Evolutionary conservation across 2,329 filamentous ascomycete species (phyloP), one percentile per base, ranked within the genome.

Genomic region (Aschersonia sp.): DNA sequence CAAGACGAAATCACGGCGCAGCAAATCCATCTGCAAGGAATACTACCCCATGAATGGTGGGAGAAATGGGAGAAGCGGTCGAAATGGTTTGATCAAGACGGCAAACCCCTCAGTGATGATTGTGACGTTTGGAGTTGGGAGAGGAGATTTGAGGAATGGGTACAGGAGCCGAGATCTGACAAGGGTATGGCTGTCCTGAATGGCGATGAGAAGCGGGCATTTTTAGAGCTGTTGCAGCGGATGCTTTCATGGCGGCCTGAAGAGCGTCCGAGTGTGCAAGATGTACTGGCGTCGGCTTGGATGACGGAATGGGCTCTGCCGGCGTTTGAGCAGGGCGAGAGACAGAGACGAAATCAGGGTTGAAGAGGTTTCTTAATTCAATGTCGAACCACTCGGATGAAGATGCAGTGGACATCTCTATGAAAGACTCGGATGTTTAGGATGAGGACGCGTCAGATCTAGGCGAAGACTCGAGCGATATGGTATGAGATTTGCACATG

Each of bases 1-100:
- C 42, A 44, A 12, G 43, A 47, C 30, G 35, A 46, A 6, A 46
- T 46, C 11, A 46, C 32, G 11, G 40, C 44, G 22, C 33, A 44
- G 9, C 47, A 49, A 33, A 42, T 49, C 7, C 4, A 49, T 4
- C 33, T 46, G 11, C 47, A 44, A 5, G 55, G 56, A 6, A 30
- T 33, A 9, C 29, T 52, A 22, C 56, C 55, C 2, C 22, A 46
- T 5, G 50, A 53, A n/a, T 59, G 56, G 55, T 57, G 53, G 55
- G 43, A 45, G 1, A 53, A 47, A 29, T 58, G 53, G 54, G 48
- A 55, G 8, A 42, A 50, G 35, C 48, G 56, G 5, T 29, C 43
- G 2, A 49, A 54, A n/a, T 55, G 49, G 46, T 58, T 55, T 42
- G 52, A 55, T 35, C 48, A 53, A n/a, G 44, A 30, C 11, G 49